Conservation (phyloP, 75 land plant species). For the Azolla pinnata region DNA sequence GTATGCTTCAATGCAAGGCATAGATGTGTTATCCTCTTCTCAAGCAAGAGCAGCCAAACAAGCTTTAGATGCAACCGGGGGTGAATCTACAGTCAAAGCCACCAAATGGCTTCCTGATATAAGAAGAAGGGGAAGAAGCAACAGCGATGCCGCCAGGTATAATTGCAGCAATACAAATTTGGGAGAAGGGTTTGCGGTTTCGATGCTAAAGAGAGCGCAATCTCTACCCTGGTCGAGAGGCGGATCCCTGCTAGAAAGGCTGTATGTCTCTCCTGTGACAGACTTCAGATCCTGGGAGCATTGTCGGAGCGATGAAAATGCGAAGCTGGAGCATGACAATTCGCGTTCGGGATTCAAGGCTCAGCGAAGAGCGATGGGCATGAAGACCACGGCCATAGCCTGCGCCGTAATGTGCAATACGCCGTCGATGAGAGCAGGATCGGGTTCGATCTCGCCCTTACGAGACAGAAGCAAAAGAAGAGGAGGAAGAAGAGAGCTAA, state of each 20-base stretch:
- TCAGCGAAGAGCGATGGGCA: too few relatives aligned
- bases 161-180: not conserved
- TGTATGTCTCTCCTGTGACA: not conserved
- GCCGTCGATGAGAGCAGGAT: not conserved
- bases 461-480: not conserved
- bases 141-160: constrained; percentile 17
- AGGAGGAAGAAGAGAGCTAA: not conserved
- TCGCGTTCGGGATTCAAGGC: too few relatives aligned
- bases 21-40: too few relatives aligned
- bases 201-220: not conserved
- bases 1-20: too few relatives aligned
- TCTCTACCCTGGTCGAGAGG: not conserved
- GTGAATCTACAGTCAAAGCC: constrained; percentile 51
- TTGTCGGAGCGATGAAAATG: too few relatives aligned
- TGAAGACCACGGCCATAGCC: too few relatives aligned
- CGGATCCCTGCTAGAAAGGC: not conserved
- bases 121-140: too few relatives aligned
- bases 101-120: constrained; percentile 78
- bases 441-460: not conserved
- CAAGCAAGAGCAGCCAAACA: too few relatives aligned
- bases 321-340: too few relatives aligned
- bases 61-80: constrained; percentile 78
- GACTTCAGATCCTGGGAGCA: not conserved
- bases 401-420: not conserved
- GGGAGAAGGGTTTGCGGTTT: not conserved